Conservation (phyloP, 768 basidiomycete species). For the Naematelia aurantialba region DNA sequence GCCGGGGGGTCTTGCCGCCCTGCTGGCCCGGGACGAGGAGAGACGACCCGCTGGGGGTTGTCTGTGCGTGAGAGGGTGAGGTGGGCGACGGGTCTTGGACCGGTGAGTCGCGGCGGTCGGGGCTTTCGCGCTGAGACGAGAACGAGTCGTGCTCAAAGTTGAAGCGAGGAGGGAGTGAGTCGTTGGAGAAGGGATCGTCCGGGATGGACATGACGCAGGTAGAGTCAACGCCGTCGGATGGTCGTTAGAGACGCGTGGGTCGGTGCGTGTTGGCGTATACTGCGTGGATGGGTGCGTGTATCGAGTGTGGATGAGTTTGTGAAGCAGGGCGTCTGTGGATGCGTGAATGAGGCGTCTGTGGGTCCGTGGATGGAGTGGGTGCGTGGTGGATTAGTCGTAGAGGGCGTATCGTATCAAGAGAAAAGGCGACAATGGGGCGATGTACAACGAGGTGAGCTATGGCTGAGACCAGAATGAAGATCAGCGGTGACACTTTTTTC, state of each 20-base stretch:
- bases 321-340: background rate
- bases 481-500: background rate
- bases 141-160: background rate
- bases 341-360: too few species aligned
- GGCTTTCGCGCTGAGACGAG: constrained; percentile 2
- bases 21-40: constrained; percentile 3
- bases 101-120: constrained; percentile 2
- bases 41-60: constrained; percentile 1
- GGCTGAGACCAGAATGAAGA: background rate
- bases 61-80: constrained; percentile 6
- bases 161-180: background rate
- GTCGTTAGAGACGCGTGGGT: background rate
- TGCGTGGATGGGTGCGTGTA: too few species aligned
- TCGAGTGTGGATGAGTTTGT: too few species aligned
- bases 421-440: background rate
- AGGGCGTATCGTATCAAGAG: background rate
- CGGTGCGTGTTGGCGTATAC: too few species aligned
- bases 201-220: constrained; percentile 44
- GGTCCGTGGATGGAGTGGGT: background rate
- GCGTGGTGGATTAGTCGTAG: background rate
- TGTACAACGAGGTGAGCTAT: background rate
- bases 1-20: constrained; percentile 39
- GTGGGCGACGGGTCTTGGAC: background rate
- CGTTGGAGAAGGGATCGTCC: constrained; percentile 45
- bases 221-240: too few species aligned